These are phyloP conservation scores for Trichosporon coremiiforme DNA, from an alignment of 1,284 basidiomycete species.

Conservation along the genomic window DNA sequence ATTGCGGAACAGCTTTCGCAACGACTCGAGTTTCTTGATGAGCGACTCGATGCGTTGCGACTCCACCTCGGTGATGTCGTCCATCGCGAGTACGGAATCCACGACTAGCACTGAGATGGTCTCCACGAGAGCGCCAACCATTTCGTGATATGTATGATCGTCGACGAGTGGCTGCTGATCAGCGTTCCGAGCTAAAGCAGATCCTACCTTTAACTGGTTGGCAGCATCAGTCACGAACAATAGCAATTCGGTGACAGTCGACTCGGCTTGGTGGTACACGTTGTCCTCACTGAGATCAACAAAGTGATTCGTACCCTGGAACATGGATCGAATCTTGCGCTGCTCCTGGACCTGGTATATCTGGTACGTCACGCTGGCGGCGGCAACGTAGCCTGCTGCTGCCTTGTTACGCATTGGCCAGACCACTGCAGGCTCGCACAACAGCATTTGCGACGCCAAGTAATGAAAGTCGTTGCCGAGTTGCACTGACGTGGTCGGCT, in stretches of 20 bases:
- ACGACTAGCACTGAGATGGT: slow-evolving; percentile 70
- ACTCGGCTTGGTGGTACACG: slow-evolving; percentile 37
- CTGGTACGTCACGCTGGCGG: slow-evolving; percentile 69
- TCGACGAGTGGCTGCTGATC: slow-evolving; percentile 39
- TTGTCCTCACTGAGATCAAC: slow-evolving; percentile 70
- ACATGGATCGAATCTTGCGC: slow-evolving; percentile 57
- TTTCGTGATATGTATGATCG: not conserved
- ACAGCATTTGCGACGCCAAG: slow-evolving; percentile 58
- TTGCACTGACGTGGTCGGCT: slow-evolving; percentile 69
- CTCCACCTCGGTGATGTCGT: slow-evolving; percentile 89
- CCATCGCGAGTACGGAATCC: slow-evolving; percentile 72
- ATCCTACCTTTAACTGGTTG: slow-evolving; percentile 71
- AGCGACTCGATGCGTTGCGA: slow-evolving; percentile 80
- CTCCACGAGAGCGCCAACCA: slow-evolving; percentile 75
- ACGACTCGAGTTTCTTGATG: slow-evolving; percentile 72
- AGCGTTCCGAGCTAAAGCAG: slow-evolving; percentile 5
- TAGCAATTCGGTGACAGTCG: slow-evolving; percentile 53
- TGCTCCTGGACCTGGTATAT: slow-evolving; percentile 67
- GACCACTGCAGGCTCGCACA: slow-evolving; percentile 55
- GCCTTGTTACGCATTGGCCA: slow-evolving; percentile 60
- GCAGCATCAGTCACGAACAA: slow-evolving; percentile 68
- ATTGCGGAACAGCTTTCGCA: slow-evolving; percentile 72
- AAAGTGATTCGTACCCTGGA: slow-evolving; percentile 72
- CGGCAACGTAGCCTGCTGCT: slow-evolving; percentile 59
- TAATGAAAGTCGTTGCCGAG: slow-evolving; percentile 85